Evolutionary conservation across 225 moss, liverwort and hornwort species (phyloP), one percentile per base, ranked within the genome.

Genomic region (Takakia lepidozioides): DNA sequence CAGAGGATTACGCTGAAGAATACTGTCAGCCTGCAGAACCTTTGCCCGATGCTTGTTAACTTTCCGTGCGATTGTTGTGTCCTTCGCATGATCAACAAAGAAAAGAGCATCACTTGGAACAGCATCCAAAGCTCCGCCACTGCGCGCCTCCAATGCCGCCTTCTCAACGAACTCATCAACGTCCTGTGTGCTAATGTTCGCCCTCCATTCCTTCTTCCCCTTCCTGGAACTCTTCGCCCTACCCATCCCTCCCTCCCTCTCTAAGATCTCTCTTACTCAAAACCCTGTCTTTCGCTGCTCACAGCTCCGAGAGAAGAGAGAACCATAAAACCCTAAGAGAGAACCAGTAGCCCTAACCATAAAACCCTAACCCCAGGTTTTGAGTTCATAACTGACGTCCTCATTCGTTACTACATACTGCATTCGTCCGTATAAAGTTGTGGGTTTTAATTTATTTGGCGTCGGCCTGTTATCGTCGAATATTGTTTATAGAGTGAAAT

Each of bases 191-290:
- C 75, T 65, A 48, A 88, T 93, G 38, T 93, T 93, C 60, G 85
- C 83, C 55, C 89, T 66, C 93, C 88, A 89, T 84, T 65, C 84
- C 27, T 78, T 86, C 60, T 93, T 93, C 10, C 88, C 93, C 53
- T 89, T 89, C 47, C 93, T 81, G 27, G 88, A 88, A 19, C 85
- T 81, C 43, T 83, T 93, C 55, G 80, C 71, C 64, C 71, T 78
- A 29, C 83, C 75, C 37, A 81, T 84, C 84, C 83, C 85, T 60
- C 64, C 78, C 80, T n/a, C n/a, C n/a, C n/a, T n/a, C n/a, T n/a
- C n/a, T n/a, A n/a, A n/a, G n/a, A n/a, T n/a, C n/a, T n/a, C n/a
- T n/a, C n/a, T n/a, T n/a, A n/a, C n/a, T n/a, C n/a, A n/a, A n/a
- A n/a, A n/a, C n/a, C n/a, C n/a, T n/a, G n/a, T n/a, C n/a, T n/a